Conservation (phyloP, 345 rosid species). For the Syzygium grande region DNA sequence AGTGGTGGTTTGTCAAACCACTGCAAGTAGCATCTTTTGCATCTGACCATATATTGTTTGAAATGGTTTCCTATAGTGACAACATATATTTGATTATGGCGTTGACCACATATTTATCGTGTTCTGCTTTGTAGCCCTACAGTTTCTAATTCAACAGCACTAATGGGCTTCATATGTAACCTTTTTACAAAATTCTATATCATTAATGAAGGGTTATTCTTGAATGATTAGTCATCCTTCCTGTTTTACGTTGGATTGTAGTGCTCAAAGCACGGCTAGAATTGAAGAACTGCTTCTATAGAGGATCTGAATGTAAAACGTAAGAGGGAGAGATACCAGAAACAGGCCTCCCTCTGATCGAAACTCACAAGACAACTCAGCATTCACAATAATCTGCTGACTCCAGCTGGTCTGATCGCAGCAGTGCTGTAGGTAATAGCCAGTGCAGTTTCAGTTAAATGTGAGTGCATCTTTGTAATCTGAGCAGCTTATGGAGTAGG, state of each 20-base stretch:
- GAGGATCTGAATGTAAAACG: conserved; percentile 86
- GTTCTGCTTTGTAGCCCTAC: not conserved
- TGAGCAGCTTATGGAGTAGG: not conserved
- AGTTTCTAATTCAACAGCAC: not conserved
- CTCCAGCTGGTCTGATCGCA: conserved; percentile 60
- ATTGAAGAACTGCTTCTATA: conserved; percentile 76
- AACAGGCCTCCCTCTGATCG: conserved; percentile 75
- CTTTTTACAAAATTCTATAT: not conserved
- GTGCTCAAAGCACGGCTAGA: conserved; percentile 64
- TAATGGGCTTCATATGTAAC: not conserved
- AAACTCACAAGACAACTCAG: conserved; percentile 80
- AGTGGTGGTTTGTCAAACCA: not conserved
- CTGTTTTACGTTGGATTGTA: conserved; percentile 7
- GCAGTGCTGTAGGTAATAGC: conserved; percentile 36
- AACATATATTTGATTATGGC: not conserved
- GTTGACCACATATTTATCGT: not conserved
- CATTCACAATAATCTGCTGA: conserved; percentile 88
- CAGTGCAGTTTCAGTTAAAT: not conserved
- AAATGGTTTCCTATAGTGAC: not conserved
- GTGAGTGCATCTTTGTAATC: not conserved
- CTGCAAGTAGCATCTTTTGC: not conserved
- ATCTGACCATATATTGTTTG: not conserved
- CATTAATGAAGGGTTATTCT: not conserved
- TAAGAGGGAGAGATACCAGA: conserved; percentile 68
- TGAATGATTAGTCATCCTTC: not conserved